Evolutionary conservation across 2,329 filamentous ascomycete genomes (phyloP), one percentile per base, ranked within the genome.

Genomic region (Stromatinia cepivora): DNA sequence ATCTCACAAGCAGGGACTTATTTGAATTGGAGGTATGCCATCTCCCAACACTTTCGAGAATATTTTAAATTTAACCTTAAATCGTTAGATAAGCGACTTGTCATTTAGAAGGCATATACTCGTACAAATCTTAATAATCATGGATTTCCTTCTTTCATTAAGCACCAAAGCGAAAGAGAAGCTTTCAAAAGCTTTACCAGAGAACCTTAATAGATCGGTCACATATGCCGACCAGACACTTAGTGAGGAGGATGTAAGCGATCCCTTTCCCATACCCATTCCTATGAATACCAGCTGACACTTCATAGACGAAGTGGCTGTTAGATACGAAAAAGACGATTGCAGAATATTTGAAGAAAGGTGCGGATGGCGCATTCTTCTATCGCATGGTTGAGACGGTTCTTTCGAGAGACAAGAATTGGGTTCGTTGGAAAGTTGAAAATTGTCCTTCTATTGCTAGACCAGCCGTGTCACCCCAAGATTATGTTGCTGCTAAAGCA

Each of bases 361-460:
- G 92, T 28, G 82, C 85, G 54, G 94, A 97, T 76, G 95, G 95
- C 42, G 92, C 92, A 72, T 97, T 97, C 80, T 99, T 98, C 80
- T 91, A 93, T 80, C 90, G 95, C 52, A 97, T 98, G 88, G 93
- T 99, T 45, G 94, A 98, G 79, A 98, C 94, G 17, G 94, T 99
- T 45, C 87, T 99, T 42, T 92, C 93, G 34, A 87, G 95, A 72
- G 95, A 99, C 80, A 98, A 97, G 83, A 97, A 98, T 78, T 99
- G 96, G 96, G 93, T 96, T 57, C 90, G 93, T 72, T 99, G 95
- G 95, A 99, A 99, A 81, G 90, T 94, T 71, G 93, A 97, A 79
- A 92, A 90, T 74, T 99, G 95, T 78, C 92, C 93, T 34, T 87
- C 90, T 8, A 98, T 99, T 76, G 89, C 94, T 77, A 87, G 88